Base-by-base conservation (phyloP, 345 rosid genomes). In the Murraya koenigii region DNA sequence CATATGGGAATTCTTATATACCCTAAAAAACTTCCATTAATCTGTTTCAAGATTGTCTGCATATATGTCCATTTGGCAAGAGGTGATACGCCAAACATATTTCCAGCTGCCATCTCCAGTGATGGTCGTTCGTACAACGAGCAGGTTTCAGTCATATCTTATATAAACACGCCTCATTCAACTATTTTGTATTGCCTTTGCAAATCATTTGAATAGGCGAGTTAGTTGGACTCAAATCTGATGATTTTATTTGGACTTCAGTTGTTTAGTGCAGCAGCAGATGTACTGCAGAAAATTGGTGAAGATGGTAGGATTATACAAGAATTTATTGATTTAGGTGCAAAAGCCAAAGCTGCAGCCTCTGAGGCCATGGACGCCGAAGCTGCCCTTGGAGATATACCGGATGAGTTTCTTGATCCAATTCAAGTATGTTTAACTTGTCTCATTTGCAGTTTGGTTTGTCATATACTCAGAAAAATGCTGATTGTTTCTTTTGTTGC, bases 361-460 rank as follows among this genome's bases (percentile, higher is more conserved):
- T 86, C 97, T 20, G 97, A 90, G 85, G 99, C 98, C 75, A 86
- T 93, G 97, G 98, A 97, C 62, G 79, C 98, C 70, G 99, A 97
- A 88, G 98, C 93, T 76, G 78, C 90, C 71, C 97, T 97, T 19
- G 98, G 99, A 75, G 99, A 95, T 71, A 88, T 90, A 80, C 99
- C 98, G 1, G 99, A 97, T 26, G 99, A 94, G 84, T 97, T 93
- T 89, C 98, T 97, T n/a, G 99, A 97, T 77, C 99, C 97, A 65
- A 92, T 92, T 79, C 97, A 92, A 80, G 97, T 89, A 89, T 77
- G 73, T 83, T 77, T 67, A 74, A 19, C 22, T 36, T 78, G 62
- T 59, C 63, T 79, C 55, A 41, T 44, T 64, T 67, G 22, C 66
- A 63, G 20, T 71, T 13, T 39, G 3, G 19, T 19, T 35, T 44